phyloP scores from a whole-genome alignment of 257 asterid genomes.

The Oldenlandia corymbosa region DNA sequence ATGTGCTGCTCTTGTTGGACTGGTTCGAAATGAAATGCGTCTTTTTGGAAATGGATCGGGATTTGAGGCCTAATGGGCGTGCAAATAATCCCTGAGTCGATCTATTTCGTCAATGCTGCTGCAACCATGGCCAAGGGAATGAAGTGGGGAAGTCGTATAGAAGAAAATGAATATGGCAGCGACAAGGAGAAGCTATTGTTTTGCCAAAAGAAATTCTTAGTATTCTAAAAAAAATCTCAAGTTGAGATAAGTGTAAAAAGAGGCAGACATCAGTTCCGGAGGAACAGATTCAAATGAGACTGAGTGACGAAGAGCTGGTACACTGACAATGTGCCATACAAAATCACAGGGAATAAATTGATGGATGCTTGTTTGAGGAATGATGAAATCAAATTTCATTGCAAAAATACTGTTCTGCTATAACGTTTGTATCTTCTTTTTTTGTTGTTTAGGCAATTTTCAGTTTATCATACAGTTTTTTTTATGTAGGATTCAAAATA shows the following conservation, averaged over 20 bases:
- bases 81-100: slow-evolving; percentile 78
- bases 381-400: slow-evolving; percentile 18
- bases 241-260: slow-evolving; percentile 26
- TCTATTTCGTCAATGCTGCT: slow-evolving; percentile 56
- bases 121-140: slow-evolving; percentile 73
- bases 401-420: slow-evolving; percentile 25
- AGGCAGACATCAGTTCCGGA: background rate
- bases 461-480: slow-evolving; percentile 27
- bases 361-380: slow-evolving; percentile 8
- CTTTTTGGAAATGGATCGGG: slow-evolving; percentile 90
- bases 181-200: slow-evolving; percentile 72
- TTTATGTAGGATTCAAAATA: slow-evolving; percentile 46
- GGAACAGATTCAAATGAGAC: slow-evolving; percentile 24
- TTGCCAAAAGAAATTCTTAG: slow-evolving; percentile 98
- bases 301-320: slow-evolving; percentile 18
- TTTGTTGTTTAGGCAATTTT: background rate
- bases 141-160: slow-evolving; percentile 89
- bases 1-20: slow-evolving; percentile 7
- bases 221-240: slow-evolving; percentile 48
- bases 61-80: slow-evolving; percentile 81
- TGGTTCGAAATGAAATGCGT: slow-evolving; percentile 95
- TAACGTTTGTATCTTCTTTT: slow-evolving; percentile 5
- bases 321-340: slow-evolving; percentile 22
- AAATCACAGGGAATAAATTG: slow-evolving; percentile 12
- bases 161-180: slow-evolving; percentile 57